Conservation (phyloP, 257 asterid species). For the Ocimum tenuiflorum region DNA sequence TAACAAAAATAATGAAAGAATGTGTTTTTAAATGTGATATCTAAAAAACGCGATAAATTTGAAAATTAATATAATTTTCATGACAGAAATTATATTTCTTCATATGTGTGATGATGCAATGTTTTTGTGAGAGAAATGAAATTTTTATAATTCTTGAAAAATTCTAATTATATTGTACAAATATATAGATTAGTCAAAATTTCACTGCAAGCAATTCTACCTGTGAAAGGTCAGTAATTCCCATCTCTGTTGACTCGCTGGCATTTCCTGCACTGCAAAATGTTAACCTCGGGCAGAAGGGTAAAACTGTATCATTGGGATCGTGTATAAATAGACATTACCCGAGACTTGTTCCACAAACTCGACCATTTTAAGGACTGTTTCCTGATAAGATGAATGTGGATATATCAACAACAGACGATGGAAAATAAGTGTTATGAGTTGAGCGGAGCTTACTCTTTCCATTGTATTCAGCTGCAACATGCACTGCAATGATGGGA, state of each 20-base stretch:
- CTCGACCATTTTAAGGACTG: constrained; percentile 61
- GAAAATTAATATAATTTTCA: no score
- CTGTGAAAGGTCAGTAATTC: constrained; percentile 56
- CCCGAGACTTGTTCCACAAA: constrained; percentile 79
- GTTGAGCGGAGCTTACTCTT: constrained; percentile 47
- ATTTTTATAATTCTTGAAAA: no score
- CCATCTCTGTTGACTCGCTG: constrained; percentile 46
- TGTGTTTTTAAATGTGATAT: no score
- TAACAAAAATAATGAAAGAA: no score
- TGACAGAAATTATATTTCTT: no score
- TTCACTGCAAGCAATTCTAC: constrained; percentile 24
- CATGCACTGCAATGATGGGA: constrained; percentile 67
- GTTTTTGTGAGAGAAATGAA: no score
- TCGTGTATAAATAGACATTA: no score
- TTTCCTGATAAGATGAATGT: constrained; percentile 55
- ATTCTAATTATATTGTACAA: no score
- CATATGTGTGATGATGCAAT: no score
- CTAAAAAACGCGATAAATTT: no score
- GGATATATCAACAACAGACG: constrained; percentile 29
- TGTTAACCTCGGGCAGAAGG: no score
- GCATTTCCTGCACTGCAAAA: constrained; percentile 55
- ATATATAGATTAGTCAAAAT: background rate
- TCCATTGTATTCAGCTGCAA: constrained; percentile 75
- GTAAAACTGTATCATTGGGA: no score
- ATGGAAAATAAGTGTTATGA: constrained; percentile 8